Evolutionary conservation across 2,329 filamentous ascomycete genomes (phyloP), one percentile per base, ranked within the genome.

Genomic region (Aspergillus terreus): DNA sequence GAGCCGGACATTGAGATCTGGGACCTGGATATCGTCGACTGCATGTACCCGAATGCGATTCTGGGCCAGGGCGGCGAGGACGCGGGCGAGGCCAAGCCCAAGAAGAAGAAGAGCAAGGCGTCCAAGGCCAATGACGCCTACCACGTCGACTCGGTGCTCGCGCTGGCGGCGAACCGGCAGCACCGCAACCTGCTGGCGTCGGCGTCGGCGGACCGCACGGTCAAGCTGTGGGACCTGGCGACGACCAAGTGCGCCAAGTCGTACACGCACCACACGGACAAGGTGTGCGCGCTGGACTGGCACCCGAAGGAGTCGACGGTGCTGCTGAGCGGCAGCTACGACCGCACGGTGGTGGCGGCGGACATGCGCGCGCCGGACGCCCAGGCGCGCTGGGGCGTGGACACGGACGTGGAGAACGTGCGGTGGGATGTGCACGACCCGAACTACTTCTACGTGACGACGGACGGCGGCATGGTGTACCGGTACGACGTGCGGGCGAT

Each of bases 1-100:
- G 92, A 97, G 67, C 92, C 94, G 1, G 94, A 99, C 66, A 99
- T 99, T 62, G 94, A 99, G 76, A 85, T 99, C 49, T 99, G 94
- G 94, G 92, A 99, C 68, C 79, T 99, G 48, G 94, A 99, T 69
- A 87, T 91, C 6, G 85, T 99, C 47, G 94, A 99, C 75, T 89
- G 88, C 83, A 95, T 99, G 88, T 99, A 96, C 67, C 94, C 94
- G 19, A 95, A 96, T 68, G 92, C 92, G 9, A 95, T 99, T 57
- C 83, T 99, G 4, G 94, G 94, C 9, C 88, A 92, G 66, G 84
- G 82, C 50, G 76, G 75, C 32, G 75, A 77, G 40, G 72, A 78
- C 15, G 62, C 59, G 5, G 23, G 23, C 25, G 56, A 62, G 53
- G 72, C 79, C 58, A 85, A 85, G 70, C 81, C 81, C 60, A 86